Percentiles rank a stretch among this genome's conserved stretches.
Evolutionary conservation across 2,329 filamentous ascomycete genomes (phyloP).

Genomic region (Fusarium compactum): DNA sequence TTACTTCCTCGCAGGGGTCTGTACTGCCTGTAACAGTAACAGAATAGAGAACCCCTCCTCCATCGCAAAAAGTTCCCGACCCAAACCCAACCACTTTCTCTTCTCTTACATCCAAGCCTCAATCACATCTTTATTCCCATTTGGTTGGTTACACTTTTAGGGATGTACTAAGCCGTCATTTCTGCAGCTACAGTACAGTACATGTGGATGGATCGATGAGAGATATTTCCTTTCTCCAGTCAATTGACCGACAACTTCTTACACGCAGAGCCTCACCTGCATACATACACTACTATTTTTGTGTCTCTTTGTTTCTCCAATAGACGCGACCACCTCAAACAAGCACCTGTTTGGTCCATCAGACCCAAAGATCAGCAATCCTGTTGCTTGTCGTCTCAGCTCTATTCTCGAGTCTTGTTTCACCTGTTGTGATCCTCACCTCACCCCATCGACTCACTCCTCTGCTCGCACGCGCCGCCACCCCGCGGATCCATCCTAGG

Average conservation of each 20-base stretch:
- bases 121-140: conserved; percentile 27
- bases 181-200: conserved; percentile 11
- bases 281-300: conserved; percentile 7
- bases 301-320: conserved; percentile 1
- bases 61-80: conserved; percentile 17
- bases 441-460: conserved; percentile 46
- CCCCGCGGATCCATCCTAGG: conserved; percentile 41
- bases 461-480: conserved; percentile 35
- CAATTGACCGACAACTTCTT: conserved; percentile 32
- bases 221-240: conserved; percentile 15
- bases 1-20: conserved; percentile 31
- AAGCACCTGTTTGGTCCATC: not conserved
- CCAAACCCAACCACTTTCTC: conserved; percentile 33
- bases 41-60: conserved; percentile 28
- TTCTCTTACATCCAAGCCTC: conserved; percentile 31
- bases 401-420: conserved; percentile 26
- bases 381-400: conserved; percentile 28
- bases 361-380: conserved; percentile 2
- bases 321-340: not conserved
- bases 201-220: conserved; percentile 37
- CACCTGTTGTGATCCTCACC: conserved; percentile 38
- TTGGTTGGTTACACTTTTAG: conserved; percentile 27
- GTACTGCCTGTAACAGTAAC: conserved; percentile 27
- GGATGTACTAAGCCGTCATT: conserved; percentile 31
- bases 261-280: conserved; percentile 31